phyloP scores from a whole-genome alignment of 2,329 filamentous ascomycete genomes.

The Aspergillus fijiensis region DNA sequence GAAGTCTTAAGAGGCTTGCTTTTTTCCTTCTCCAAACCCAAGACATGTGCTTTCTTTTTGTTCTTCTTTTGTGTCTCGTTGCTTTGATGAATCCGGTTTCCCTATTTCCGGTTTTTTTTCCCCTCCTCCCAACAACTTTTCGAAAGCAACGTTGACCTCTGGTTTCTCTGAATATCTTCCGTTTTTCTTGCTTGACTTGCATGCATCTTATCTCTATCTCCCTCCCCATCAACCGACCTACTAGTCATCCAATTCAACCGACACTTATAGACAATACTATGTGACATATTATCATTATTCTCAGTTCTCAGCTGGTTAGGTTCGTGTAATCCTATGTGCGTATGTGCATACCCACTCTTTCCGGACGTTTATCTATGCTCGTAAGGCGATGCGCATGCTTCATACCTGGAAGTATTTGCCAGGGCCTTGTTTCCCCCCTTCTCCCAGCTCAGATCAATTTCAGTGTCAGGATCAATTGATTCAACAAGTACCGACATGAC shows the following conservation, averaged over 20 bases:
- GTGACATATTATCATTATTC: constrained; percentile 6
- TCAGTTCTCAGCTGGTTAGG: not conserved
- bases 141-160: not conserved
- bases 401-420: too few relatives aligned
- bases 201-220: constrained; percentile 1
- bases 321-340: too few relatives aligned
- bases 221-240: not conserved
- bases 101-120: constrained; percentile 10
- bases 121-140: not conserved
- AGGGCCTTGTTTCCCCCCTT: too few relatives aligned
- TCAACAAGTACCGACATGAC: constrained; percentile 9
- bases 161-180: not conserved
- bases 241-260: not conserved
- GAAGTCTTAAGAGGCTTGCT: constrained; percentile 43
- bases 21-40: constrained; percentile 16
- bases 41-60: constrained; percentile 6
- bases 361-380: too few relatives aligned
- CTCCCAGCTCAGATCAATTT: not conserved
- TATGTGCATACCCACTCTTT: too few relatives aligned
- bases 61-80: not conserved
- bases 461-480: constrained; percentile 17
- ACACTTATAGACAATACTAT: constrained; percentile 18
- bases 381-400: too few relatives aligned
- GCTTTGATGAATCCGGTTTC: not conserved
- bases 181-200: not conserved